Base-by-base conservation (phyloP, 2,329 filamentous ascomycete species). In the Fusarium albosuccineum region DNA sequence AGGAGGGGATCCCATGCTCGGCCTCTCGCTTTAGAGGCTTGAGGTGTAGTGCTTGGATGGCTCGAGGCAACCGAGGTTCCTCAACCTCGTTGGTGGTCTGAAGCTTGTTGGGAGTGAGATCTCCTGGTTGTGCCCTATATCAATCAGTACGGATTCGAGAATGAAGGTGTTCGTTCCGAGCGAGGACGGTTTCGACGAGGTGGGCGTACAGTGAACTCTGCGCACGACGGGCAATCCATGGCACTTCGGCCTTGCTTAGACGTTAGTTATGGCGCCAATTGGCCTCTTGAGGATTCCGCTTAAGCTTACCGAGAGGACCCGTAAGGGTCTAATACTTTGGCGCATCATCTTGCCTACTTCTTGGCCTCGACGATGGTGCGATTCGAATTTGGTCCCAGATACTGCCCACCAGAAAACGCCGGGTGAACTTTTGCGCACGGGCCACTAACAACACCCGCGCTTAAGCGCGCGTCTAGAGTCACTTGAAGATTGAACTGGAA, bases 21-120 rank as follows among this genome's bases (percentile, higher is more conserved):
- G 92, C 85, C 75, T 88, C 83, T 66, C 92, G 90, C 73, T 92
- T 92, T 52, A 98, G 85, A 14, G 96, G 95, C 66, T 91, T 89
- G 50, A 97, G 87, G 80, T 97, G 96, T 44, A 97, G 84, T 37
- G 95, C 92, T 82, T 97, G 92, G 30, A 98, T 89, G 66, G 90
- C 88, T 73, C 93, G 88, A 37, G 94, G 94, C 39, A 92, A 83
- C 67, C 92, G 90, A 9, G 78, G 64, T 57, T 58, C 36, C 29
- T 49, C 56, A 55, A 52, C 10, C 13, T 37, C 34, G 1, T 64
- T 10, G 36, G 45, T 48, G 36, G 45, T 48, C 26, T 70, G 39
- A 33, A 29, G 11, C 37, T 70, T 69, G 16, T 65, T 70, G 3
- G 67, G 65, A 7, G 51, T 33, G 17, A 68, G 37, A 8, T 72